Percentiles rank a stretch among this genome's conserved stretches.
Evolutionary conservation across 2,329 filamentous ascomycete genomes (phyloP).

Genomic region (Blastomyces emzantsi): DNA sequence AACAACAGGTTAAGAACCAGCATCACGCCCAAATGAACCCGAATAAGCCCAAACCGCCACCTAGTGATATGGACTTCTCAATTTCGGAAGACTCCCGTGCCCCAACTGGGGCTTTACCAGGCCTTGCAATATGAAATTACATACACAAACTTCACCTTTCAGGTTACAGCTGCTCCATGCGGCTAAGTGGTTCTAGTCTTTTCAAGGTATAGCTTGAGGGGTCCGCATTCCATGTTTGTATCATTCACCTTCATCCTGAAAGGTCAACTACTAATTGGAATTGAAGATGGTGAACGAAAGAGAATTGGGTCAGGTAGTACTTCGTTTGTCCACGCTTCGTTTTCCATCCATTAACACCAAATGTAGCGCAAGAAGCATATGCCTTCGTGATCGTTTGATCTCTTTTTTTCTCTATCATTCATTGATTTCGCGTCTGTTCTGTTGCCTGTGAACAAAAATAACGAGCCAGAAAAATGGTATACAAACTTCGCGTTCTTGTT

Average conservation of each 20-base stretch:
- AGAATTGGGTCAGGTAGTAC: neutral
- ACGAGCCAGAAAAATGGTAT: neutral
- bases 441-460: neutral
- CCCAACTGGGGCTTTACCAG: neutral
- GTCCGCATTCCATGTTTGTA: neutral
- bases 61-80: constrained; percentile 4
- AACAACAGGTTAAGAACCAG: constrained; percentile 12
- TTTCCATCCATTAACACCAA: neutral
- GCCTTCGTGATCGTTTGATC: neutral
- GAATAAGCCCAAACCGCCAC: neutral
- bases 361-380: neutral
- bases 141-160: neutral
- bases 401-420: neutral
- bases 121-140: constrained; percentile 4
- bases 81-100: neutral
- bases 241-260: neutral
- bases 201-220: neutral
- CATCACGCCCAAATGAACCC: constrained; percentile 4
- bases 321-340: neutral
- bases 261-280: neutral
- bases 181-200: neutral
- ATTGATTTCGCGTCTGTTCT: neutral
- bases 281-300: neutral
- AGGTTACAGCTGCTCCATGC: too few relatives aligned
- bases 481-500: neutral